Conservation (phyloP, 1,139 yeast species). For the Blastobotrys buckinghamii region DNA sequence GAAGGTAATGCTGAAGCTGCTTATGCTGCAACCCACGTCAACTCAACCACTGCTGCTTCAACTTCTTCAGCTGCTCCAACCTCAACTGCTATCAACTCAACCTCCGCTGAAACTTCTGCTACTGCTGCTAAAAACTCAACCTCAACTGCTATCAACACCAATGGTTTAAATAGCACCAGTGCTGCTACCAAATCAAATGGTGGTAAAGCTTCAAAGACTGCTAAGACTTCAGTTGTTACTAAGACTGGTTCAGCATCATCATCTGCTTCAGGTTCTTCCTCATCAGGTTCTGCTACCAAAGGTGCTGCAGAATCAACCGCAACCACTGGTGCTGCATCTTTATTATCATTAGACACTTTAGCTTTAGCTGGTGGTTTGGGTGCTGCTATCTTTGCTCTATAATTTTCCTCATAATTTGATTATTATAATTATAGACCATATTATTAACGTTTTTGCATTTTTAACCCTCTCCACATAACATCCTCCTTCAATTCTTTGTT, state of each 20-base stretch:
- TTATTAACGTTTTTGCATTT: not conserved
- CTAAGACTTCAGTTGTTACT: constrained; percentile 12
- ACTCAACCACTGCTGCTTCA: constrained; percentile 18
- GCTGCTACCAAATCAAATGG: constrained; percentile 11
- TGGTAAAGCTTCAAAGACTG: not conserved
- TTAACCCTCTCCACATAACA: not conserved
- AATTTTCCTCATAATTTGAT: no score
- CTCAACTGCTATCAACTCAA: constrained; percentile 14
- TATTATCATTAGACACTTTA: constrained; percentile 13
- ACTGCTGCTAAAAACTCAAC: constrained; percentile 12
- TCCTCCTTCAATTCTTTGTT: constrained; percentile 4
- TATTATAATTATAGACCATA: no score
- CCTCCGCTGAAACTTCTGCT: constrained; percentile 11
- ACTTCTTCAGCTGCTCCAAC: constrained; percentile 15
- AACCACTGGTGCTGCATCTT: constrained; percentile 18
- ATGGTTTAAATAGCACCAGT: constrained; percentile 13
- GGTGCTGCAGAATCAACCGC: constrained; percentile 13
- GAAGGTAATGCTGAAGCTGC: constrained; percentile 18
- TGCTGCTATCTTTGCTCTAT: constrained; percentile 23
- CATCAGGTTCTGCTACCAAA: constrained; percentile 10
- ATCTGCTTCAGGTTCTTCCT: constrained; percentile 11
- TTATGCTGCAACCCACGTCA: constrained; percentile 18
- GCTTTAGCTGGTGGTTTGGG: constrained; percentile 25
- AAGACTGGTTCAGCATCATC: constrained; percentile 13
- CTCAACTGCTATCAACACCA: constrained; percentile 13